These are phyloP conservation scores for Brassica nigra DNA, from an alignment of 345 rosid genomes.

Conservation along the genomic window DNA sequence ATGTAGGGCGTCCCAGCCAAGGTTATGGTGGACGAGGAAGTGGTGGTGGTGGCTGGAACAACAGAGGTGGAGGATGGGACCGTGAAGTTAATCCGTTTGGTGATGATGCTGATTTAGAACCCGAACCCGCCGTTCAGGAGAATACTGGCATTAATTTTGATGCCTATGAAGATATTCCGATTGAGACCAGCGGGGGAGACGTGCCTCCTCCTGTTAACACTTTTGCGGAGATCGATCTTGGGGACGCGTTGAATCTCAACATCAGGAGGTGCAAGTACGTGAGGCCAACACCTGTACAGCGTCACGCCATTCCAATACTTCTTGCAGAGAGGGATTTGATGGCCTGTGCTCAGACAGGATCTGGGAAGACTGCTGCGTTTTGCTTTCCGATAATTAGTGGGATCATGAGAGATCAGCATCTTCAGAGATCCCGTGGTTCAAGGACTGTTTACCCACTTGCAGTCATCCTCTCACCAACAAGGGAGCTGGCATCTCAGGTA, in stretches of 20 bases:
- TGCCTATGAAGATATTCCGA: constrained; percentile 96
- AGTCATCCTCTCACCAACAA: constrained; percentile 94
- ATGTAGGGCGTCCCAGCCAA: constrained; percentile 36
- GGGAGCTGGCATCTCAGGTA: constrained; percentile 94
- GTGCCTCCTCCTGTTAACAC: constrained; percentile 45
- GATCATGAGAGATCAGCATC: constrained; percentile 38
- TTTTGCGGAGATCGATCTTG: constrained; percentile 93
- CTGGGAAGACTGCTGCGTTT: not conserved
- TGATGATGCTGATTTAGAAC: constrained; percentile 48
- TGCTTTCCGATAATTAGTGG: constrained; percentile 1
- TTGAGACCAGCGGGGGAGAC: constrained; percentile 94
- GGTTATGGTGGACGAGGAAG: constrained; percentile 45
- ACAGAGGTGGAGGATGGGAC: constrained; percentile 80
- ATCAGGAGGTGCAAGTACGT: constrained; percentile 92
- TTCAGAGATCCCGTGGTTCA: constrained; percentile 82
- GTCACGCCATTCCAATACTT: constrained; percentile 76
- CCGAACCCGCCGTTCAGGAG: constrained; percentile 52
- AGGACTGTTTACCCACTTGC: constrained; percentile 87
- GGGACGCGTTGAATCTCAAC: constrained; percentile 84
- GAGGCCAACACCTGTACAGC: constrained; percentile 96
- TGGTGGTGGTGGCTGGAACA: constrained; percentile 58
- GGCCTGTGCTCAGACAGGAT: not conserved
- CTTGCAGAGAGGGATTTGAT: constrained; percentile 1
- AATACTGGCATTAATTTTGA: constrained; percentile 88
- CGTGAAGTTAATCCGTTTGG: constrained; percentile 94